Evolutionary conservation across 768 basidiomycete species (phyloP), one percentile per base, ranked within the genome.

Genomic region (Pluteus cervinus): DNA sequence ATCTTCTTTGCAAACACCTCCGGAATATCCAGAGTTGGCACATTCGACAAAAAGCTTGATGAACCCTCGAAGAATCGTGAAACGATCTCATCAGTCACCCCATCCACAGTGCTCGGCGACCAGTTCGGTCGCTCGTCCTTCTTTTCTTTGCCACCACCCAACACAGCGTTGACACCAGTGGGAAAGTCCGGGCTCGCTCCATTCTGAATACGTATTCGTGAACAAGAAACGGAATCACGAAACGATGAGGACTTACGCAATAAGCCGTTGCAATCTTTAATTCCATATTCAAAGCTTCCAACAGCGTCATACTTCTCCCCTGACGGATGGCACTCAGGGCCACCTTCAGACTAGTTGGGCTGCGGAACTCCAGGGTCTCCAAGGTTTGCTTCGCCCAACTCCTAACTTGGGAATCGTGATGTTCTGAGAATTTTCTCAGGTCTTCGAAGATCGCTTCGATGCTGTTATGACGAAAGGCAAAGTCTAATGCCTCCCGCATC

Each of bases 271-370:
- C 92, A 51, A 97, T 84, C 48, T 76, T 76, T 46, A 92, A 66
- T 53, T 98, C 94, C 79, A 86, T 89, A 46, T 83, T 64, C 42
- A 98, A 65, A 1, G 76, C 77, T 40, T 85, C 69, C 4, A 69
- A 63, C 26, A 98, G 65, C 2, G 70, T 54, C 68, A 81, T 59
- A 2, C 61, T 60, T 49, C 67, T 75, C n/a, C 89, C 92, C 41
- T 65, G 63, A 32, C 84, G 78, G 38, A 92, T 74, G 1, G 88
- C 86, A 48, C 72, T 63, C 15, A 98, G 67, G n/a, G 93, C 76
- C 24, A 98, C 84, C 56, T 87, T 88, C 47, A 97, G 69, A 49
- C 90, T 92, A 1, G 93, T 96, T 8, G 94, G 94, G 60, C 91
- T 92, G 28, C 89, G 76, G 47, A 72, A 46, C 26, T 75, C 65